Percentiles rank a stretch among this genome's conserved stretches.
Conservation (phyloP, 352 stramenopile species). For the Ochromonadaceae sp. region DNA sequence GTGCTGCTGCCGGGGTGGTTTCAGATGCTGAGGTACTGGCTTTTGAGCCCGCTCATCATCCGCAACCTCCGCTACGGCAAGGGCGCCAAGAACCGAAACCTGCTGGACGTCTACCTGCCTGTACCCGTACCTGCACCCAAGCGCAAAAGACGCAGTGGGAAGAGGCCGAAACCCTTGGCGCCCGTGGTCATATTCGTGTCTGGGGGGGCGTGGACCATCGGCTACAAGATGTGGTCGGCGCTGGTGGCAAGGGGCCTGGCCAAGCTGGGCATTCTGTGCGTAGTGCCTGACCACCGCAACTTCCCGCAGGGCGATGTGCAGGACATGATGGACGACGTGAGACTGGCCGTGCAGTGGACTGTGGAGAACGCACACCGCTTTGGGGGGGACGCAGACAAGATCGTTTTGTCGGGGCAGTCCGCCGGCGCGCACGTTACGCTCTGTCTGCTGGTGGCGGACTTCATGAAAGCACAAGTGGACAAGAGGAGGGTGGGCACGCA, state of each 20-base stretch:
- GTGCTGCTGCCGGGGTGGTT: conserved; percentile 42
- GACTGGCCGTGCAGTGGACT: conserved; percentile 59
- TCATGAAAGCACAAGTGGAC: too few species aligned
- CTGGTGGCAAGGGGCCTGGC: conserved; percentile 56
- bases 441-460: conserved; percentile 49
- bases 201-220: conserved; percentile 73
- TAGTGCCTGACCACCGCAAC: conserved; percentile 76
- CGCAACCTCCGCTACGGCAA: conserved; percentile 59
- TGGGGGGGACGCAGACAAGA: conserved; percentile 56
- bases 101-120: conserved; percentile 57
- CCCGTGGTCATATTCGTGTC: conserved; percentile 71
- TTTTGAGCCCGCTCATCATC: conserved; percentile 42
- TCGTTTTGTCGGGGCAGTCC: conserved; percentile 67
- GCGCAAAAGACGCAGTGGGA: conserved; percentile 6
- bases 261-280: conserved; percentile 52
- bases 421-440: conserved; percentile 64
- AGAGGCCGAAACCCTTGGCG: too few species aligned
- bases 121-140: conserved; percentile 24
- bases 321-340: conserved; percentile 69
- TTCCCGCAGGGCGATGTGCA: conserved; percentile 63
- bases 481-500: too few species aligned
- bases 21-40: conserved; percentile 44
- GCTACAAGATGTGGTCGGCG: conserved; percentile 72
- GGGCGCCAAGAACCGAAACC: conserved; percentile 40
- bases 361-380: conserved; percentile 58